These are phyloP conservation scores for Tricholomella constricta DNA, from an alignment of 768 basidiomycete genomes.

Conservation along the genomic window DNA sequence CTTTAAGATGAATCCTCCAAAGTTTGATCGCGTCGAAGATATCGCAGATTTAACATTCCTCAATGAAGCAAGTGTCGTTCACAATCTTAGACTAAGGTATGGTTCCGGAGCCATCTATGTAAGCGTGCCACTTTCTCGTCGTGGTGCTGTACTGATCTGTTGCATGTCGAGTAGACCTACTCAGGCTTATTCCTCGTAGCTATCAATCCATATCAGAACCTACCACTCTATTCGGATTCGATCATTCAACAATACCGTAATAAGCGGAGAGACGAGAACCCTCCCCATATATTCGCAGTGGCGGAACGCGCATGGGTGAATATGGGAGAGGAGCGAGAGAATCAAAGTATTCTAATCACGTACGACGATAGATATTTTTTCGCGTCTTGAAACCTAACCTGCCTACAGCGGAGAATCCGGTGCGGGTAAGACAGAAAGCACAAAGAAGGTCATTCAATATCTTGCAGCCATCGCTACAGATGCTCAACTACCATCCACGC, in stretches of 20 bases:
- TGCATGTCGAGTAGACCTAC: slow-evolving; percentile 63
- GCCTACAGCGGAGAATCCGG: slow-evolving; percentile 89
- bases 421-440: slow-evolving; percentile 98
- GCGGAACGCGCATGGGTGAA: slow-evolving; percentile 98
- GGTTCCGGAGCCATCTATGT: slow-evolving; percentile 93
- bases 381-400: slow-evolving; percentile 12
- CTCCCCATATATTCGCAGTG: slow-evolving; percentile 96
- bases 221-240: slow-evolving; percentile 89
- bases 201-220: slow-evolving; percentile 92
- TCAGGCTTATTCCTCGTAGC: slow-evolving; percentile 97
- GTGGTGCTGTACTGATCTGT: slow-evolving; percentile 5
- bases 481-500: slow-evolving; percentile 52
- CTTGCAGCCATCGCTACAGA: slow-evolving; percentile 95
- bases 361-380: slow-evolving; percentile 41
- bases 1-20: slow-evolving; percentile 97
- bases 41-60: slow-evolving; percentile 97
- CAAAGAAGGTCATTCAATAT: slow-evolving; percentile 99
- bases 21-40: slow-evolving; percentile 97
- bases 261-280: slow-evolving; percentile 86
- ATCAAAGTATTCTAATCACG: slow-evolving; percentile 98
- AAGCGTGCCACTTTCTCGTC: slow-evolving; percentile 33
- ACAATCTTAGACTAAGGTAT: slow-evolving; percentile 91
- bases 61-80: slow-evolving; percentile 98
- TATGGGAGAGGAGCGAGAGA: slow-evolving; percentile 96
- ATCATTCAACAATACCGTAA: slow-evolving; percentile 90